These are phyloP conservation scores for Fomitopsis pinicola DNA, from an alignment of 1,284 basidiomycete species.

Conservation along the genomic window DNA sequence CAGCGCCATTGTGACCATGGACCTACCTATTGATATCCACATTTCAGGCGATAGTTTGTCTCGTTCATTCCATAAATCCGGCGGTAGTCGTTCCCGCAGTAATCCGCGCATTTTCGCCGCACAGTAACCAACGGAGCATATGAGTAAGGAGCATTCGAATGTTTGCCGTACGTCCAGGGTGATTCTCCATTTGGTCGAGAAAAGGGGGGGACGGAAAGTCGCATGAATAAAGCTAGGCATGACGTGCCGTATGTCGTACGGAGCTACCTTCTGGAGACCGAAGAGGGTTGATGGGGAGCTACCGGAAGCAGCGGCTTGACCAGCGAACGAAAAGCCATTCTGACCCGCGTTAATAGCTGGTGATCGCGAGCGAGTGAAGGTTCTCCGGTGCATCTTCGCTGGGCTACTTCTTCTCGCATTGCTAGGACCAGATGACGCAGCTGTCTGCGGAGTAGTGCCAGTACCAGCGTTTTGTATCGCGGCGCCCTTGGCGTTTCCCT, in stretches of 20 bases:
- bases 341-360: constrained; percentile 36
- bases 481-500: constrained; percentile 1
- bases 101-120: constrained; percentile 27
- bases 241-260: constrained; percentile 24
- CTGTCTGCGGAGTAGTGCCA: constrained; percentile 12
- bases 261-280: constrained; percentile 20
- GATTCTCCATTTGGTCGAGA: constrained; percentile 35
- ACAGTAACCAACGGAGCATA: constrained; percentile 47
- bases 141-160: constrained; percentile 50
- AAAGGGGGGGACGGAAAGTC: constrained; percentile 37
- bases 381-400: constrained; percentile 17
- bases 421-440: constrained; percentile 17
- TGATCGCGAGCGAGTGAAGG: constrained; percentile 58
- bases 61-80: constrained; percentile 30
- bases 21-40: constrained; percentile 43
- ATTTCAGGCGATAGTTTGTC: constrained; percentile 25
- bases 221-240: constrained; percentile 43
- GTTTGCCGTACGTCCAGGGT: constrained; percentile 54
- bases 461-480: constrained; percentile 1
- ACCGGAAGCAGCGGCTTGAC: constrained; percentile 20
- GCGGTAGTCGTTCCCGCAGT: constrained; percentile 17
- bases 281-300: constrained; percentile 24
- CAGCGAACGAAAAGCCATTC: constrained; percentile 22
- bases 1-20: neutral
- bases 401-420: constrained; percentile 22